Percentiles rank a stretch among this genome's conserved stretches.
These are phyloP conservation scores for Mycosarcoma maydis DNA, from an alignment of 1,284 basidiomycete genomes.

Conservation along the genomic window DNA sequence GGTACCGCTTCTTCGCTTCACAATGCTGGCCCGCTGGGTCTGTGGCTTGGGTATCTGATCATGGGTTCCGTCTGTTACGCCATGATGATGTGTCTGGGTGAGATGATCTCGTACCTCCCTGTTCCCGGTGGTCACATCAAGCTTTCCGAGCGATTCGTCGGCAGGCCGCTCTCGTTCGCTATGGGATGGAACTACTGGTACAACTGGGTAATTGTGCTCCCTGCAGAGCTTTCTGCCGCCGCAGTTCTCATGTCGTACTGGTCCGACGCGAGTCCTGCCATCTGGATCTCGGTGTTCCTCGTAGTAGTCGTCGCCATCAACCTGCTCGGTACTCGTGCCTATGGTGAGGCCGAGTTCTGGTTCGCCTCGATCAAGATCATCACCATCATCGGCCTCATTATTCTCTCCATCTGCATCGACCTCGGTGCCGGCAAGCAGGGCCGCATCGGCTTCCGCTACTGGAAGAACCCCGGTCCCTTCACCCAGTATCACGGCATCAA, in stretches of 20 bases:
- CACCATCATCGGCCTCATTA: conserved; percentile 62
- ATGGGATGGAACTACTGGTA: conserved; percentile 75
- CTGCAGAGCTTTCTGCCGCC: conserved; percentile 80
- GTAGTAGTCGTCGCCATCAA: conserved; percentile 80
- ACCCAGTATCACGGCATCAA: conserved; percentile 64
- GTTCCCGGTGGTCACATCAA: conserved; percentile 79
- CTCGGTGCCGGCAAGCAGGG: conserved; percentile 55
- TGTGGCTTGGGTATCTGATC: conserved; percentile 64
- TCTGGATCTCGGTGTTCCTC: conserved; percentile 80
- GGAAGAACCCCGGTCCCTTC: conserved; percentile 68
- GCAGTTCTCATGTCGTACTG: conserved; percentile 82
- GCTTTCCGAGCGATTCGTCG: conserved; percentile 80
- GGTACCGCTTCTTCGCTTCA: conserved; percentile 75
- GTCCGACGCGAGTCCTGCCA: conserved; percentile 74
- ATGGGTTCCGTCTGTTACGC: conserved; percentile 60
- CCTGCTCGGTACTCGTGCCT: conserved; percentile 72
- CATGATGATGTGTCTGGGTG: conserved; percentile 68
- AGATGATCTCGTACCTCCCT: conserved; percentile 71
- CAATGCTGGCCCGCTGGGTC: conserved; percentile 69
- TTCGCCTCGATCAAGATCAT: conserved; percentile 65
- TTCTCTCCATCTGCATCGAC: conserved; percentile 59
- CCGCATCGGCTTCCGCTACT: conserved; percentile 56
- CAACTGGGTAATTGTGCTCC: conserved; percentile 71
- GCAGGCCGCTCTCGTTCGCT: conserved; percentile 76
- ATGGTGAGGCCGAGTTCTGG: conserved; percentile 69